Base-by-base conservation (phyloP, 2,329 filamentous ascomycete species). In the Ceratocystis variospora region DNA sequence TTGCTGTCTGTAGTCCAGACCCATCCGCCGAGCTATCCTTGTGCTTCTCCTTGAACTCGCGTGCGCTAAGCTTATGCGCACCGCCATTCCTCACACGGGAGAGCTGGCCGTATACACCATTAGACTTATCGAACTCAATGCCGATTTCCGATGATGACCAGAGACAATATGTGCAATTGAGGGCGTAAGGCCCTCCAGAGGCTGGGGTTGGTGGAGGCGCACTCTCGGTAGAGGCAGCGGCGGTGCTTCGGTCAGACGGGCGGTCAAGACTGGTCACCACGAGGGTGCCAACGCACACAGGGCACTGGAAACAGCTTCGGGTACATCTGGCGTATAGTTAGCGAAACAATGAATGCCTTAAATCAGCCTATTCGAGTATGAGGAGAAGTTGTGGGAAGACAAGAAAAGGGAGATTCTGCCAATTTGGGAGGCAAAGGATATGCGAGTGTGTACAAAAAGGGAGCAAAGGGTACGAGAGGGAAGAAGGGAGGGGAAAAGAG, bases 241-340 rank as follows among this genome's bases (percentile, higher is more conserved):
- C 73, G 15, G 75, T 74, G 66, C 72, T 76, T 22, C 75, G 70
- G 74, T 81, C 79, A 31, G 79, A 73, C 1, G 79, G 73, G 45
- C 81, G 78, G 65, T 91, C 87, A 68, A 92, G 77, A 22, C 86
- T 85, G 64, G 85, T 88, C 64, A 94, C 86, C 22, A 86, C 81
- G 50, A 97, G 81, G 15, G 67, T 66, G 0, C 90, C 86, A 33
- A 89, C 86, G 75, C 94, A 99, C 69, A 92, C 80, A 0, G 94
- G 94, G 71, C 94, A 99, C 73, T 95, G 90, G 78, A 94, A 97
- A 76, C 94, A 99, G 74, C 92, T 96, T 70, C 94, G 83, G 19
- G 90, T 93, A 74, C 94, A 96, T 73, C 91, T 93, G 69, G 53
- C 12, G 53, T 33, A 4, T 19, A 37, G 53, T 59, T 59, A 59